Evolutionary conservation across 2,329 filamentous ascomycete genomes (phyloP), one percentile per base, ranked within the genome.

Genomic region (Colletotrichum costaricense): DNA sequence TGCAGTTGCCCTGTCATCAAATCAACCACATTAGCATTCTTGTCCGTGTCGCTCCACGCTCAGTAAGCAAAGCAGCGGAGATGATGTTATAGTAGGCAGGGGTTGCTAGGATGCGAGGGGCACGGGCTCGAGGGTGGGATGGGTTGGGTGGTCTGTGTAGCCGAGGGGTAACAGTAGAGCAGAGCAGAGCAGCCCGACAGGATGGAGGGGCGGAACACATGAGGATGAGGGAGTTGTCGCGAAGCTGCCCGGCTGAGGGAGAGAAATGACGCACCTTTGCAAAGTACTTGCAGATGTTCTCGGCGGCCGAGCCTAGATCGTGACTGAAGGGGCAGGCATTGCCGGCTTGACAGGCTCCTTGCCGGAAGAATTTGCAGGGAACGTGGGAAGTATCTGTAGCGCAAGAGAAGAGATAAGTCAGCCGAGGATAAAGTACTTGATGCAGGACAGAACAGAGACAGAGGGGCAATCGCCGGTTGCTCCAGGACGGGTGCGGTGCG

Each of bases 361-460:
- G 95, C 67, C 95, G 93, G 85, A 97, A 99, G 93, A 99, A 99
- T 88, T 98, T 98, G 93, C 97, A 99, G 52, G 97, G 97, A 57
- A 99, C 97, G 86, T 98, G 97, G 75, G 95, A 93, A 22, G 97
- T 98, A 84, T 98, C 96, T 98, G 55, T 70, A 69, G 42, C 22
- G 59, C 76, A 67, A 46, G 19, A 73, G 75, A 76, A 71, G 69
- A 75, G 56, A 46, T 24, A 33, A 38, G 74, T 75, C 57, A 77
- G 75, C 72, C 57, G 19, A 22, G 19, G 19, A 57, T 35, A 30
- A 62, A 57, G 38, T 30, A 16, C 57, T 28, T 76, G 78, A 16
- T 22, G 59, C 33, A 64, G 38, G 38, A 62, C 24, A 63, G 60
- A 66, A 63, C n/a, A 63, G 35, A 26, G n/a, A 42, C 24, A 22